Evolutionary conservation across 208 protist species (phyloP), one percentile per base, ranked within the genome.

Genomic region (Sergeia podlipaevii): DNA sequence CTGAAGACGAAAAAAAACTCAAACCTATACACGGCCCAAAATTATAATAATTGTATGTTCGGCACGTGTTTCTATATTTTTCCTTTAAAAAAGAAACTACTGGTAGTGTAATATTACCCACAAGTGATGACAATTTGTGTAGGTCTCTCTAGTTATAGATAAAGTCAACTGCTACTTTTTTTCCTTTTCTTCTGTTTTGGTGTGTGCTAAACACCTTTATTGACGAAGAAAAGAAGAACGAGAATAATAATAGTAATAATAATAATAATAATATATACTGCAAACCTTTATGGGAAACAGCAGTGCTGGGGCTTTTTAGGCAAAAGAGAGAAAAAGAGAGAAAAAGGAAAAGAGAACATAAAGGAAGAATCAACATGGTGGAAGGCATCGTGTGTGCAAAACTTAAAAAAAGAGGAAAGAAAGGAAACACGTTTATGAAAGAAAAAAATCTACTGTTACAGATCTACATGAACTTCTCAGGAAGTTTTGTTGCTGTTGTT

Each of bases 341-440:
- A n/a, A n/a, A n/a, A n/a, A n/a, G n/a, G n/a, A n/a, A n/a, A n/a
- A n/a, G n/a, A 42, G 18, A 42, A 42, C 21, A 42, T 23, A 23
- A 42, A 42, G 18, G 21, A 42, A 23, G 21, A 42, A n/a, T n/a
- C n/a, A n/a, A n/a, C n/a, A n/a, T n/a, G 20, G 21, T 30, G 1
- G 6, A 51, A 51, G 7, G 37, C 17, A 37, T 30, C 17, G 3
- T 8, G 1, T 20, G n/a, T n/a, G n/a, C 4, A 56, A 44, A n/a
- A 23, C 20, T 54, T 54, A 47, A 64, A 55, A 64, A 54, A 55
- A 18, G 33, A 42, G 29, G 30, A 29, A 17, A 34, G 34, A 57
- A 18, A 48, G 21, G 43, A 30, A 4, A 45, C 18, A 62, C 8
- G 26, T 26, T 23, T 7, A 17, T 39, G 54, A 32, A 49, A 36